phyloP scores from a whole-genome alignment of 768 basidiomycete genomes.

The Amanita muscaria region DNA sequence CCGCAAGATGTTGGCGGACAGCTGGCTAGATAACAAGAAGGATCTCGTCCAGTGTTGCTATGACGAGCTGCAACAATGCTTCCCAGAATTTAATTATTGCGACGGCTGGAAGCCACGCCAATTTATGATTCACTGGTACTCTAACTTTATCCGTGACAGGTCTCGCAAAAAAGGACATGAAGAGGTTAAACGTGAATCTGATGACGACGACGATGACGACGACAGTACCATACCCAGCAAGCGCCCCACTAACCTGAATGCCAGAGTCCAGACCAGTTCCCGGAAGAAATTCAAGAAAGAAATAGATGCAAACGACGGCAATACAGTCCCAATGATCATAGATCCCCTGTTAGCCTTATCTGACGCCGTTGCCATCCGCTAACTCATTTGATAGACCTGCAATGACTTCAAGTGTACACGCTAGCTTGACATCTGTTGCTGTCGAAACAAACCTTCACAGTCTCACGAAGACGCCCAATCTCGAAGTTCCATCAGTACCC shows the following conservation, averaged over 20 bases:
- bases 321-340: too few species aligned
- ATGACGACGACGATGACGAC: background rate
- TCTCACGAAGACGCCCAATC: too few species aligned
- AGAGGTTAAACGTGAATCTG: background rate
- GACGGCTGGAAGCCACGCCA: background rate
- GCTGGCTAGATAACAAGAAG: background rate
- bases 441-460: too few species aligned
- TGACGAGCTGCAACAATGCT: background rate
- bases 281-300: background rate
- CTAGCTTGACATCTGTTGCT: too few species aligned
- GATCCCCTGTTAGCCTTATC: too few species aligned
- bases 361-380: too few species aligned
- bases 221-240: background rate
- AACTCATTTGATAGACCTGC: too few species aligned
- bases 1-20: background rate
- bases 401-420: too few species aligned
- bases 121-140: background rate
- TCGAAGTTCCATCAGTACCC: too few species aligned
- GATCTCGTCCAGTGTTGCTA: background rate
- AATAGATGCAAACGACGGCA: too few species aligned
- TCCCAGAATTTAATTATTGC: background rate
- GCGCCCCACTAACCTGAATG: background rate
- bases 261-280: background rate
- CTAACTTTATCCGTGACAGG: background rate
- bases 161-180: background rate